These are phyloP conservation scores for Polyporus tsugae DNA, from an alignment of 1,284 basidiomycete species.

Conservation along the genomic window DNA sequence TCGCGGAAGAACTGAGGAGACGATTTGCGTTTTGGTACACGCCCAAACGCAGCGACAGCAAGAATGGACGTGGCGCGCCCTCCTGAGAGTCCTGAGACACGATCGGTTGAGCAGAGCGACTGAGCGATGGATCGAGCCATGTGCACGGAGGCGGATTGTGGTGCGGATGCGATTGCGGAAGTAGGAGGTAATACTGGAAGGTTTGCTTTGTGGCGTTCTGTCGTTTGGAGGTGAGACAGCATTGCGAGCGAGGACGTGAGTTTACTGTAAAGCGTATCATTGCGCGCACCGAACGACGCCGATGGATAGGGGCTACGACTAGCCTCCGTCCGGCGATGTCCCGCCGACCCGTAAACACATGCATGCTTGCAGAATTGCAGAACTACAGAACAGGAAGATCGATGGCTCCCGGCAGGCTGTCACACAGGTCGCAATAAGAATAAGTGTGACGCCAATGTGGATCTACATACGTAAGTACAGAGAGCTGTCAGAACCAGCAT, in stretches of 20 bases:
- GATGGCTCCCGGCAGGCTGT: background rate
- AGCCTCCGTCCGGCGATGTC: background rate
- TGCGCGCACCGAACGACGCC: background rate
- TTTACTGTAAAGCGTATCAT: background rate
- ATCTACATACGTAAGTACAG: background rate
- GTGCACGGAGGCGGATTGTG: background rate
- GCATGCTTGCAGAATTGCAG: background rate
- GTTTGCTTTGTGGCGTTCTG: constrained; percentile 1
- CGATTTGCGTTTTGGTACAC: background rate
- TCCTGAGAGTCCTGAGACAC: background rate
- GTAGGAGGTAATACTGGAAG: background rate
- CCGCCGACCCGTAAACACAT: background rate
- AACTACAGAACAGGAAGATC: background rate
- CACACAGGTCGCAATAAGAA: background rate
- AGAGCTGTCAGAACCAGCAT: background rate
- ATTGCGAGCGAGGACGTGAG: background rate
- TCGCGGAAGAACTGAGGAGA: background rate
- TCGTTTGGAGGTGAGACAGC: constrained; percentile 1
- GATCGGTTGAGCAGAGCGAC: background rate
- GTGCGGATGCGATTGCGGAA: background rate
- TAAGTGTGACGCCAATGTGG: background rate
- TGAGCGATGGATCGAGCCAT: background rate
- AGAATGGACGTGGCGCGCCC: background rate
- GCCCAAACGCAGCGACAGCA: background rate
- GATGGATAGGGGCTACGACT: background rate